These are phyloP conservation scores for Nicotiana tabacum DNA, from an alignment of 257 asterid species.

Conservation along the genomic window DNA sequence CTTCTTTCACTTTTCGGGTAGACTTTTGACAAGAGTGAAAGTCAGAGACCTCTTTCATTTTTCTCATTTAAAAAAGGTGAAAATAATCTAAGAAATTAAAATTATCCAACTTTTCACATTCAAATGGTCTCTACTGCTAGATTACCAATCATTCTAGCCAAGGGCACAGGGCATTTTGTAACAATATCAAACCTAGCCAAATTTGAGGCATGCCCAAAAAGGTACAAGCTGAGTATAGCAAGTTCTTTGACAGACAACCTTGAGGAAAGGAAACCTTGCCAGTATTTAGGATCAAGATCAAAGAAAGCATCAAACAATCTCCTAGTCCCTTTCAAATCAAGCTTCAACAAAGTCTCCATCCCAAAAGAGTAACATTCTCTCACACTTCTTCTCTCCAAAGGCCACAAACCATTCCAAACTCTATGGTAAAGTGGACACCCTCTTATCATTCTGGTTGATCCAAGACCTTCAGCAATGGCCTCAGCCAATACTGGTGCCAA, in stretches of 20 bases:
- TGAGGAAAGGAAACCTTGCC: conserved; percentile 78
- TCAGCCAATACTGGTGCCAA: conserved; percentile 52
- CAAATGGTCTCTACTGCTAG: conserved; percentile 62
- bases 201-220: conserved; percentile 64
- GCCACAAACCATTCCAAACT: conserved; percentile 84
- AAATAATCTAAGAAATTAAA: background rate
- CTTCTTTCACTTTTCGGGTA: background rate
- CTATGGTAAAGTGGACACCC: conserved; percentile 43
- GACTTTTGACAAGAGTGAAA: background rate
- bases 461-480: conserved; percentile 68
- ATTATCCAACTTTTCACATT: conserved; percentile 6
- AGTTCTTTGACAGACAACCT: conserved; percentile 68
- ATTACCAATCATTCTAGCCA: conserved; percentile 61
- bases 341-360: conserved; percentile 79
- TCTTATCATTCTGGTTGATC: conserved; percentile 74
- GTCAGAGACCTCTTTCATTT: background rate
- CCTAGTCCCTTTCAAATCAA: conserved; percentile 68
- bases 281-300: conserved; percentile 64
- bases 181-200: conserved; percentile 54
- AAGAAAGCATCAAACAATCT: conserved; percentile 77
- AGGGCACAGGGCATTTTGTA: conserved; percentile 65
- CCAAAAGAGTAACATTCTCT: conserved; percentile 76
- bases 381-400: conserved; percentile 47
- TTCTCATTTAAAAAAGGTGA: background rate
- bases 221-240: conserved; percentile 42